Conservation (phyloP, 345 rosid genomes). For the Hypericum androsaemum region DNA sequence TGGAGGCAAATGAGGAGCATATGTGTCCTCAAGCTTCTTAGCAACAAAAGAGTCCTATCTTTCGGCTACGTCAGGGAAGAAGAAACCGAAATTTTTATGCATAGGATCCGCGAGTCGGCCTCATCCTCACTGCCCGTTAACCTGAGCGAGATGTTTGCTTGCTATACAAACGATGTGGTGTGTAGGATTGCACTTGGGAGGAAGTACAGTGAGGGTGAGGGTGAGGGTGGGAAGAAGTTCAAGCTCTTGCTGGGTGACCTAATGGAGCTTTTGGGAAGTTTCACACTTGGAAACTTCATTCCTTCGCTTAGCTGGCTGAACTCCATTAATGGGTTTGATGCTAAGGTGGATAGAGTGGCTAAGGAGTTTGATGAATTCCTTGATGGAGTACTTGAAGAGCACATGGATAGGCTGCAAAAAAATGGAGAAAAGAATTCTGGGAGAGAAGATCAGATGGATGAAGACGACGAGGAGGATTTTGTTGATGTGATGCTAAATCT, state of each 20-base stretch:
- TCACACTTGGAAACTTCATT: slow-evolving; percentile 35
- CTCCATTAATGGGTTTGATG: slow-evolving; percentile 5
- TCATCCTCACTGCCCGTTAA: slow-evolving; percentile 19
- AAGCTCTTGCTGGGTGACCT: slow-evolving; percentile 18
- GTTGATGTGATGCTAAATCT: too few relatives aligned
- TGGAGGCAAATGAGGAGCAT: slow-evolving; percentile 60
- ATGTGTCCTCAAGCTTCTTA: slow-evolving; percentile 37
- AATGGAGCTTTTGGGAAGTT: slow-evolving; percentile 22
- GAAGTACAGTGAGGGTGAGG: slow-evolving; percentile 31
- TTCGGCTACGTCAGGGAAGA: slow-evolving; percentile 33
- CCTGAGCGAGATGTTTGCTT: slow-evolving; percentile 23
- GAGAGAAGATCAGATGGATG: too few relatives aligned
- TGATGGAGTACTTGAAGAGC: slow-evolving; percentile 7
- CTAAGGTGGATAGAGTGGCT: slow-evolving; percentile 4
- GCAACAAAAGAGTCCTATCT: slow-evolving; percentile 36
- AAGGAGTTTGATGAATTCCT: slow-evolving; percentile 9
- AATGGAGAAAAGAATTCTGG: neutral
- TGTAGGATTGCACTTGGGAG: slow-evolving; percentile 43
- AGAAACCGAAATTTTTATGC: slow-evolving; percentile 23
- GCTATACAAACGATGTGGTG: slow-evolving; percentile 29
- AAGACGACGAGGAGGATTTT: too few relatives aligned
- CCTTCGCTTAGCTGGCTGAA: slow-evolving; percentile 21
- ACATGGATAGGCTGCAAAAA: neutral
- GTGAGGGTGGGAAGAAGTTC: slow-evolving; percentile 22
- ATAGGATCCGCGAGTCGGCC: slow-evolving; percentile 17